Percentiles rank a stretch among this genome's conserved stretches.
Evolutionary conservation across 257 asterid genomes (phyloP).

Genomic region (Solanum chilense): DNA sequence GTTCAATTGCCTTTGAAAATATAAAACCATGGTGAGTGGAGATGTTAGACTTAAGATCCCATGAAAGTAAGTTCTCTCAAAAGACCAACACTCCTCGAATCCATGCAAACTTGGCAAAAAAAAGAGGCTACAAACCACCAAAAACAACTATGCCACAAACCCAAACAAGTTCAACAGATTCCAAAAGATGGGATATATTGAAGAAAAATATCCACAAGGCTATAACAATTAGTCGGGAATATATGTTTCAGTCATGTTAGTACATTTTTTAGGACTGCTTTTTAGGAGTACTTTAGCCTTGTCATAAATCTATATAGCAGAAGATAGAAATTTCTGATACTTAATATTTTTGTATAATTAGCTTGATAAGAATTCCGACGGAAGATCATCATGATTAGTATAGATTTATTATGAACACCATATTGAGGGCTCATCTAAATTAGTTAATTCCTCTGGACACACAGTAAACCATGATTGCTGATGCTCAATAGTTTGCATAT

Average conservation of each 20-base stretch:
- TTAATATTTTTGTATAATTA: not conserved
- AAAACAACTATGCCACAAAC: not conserved
- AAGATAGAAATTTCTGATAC: not conserved
- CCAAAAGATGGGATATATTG: not conserved
- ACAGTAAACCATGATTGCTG: not conserved
- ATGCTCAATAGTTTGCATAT: not conserved
- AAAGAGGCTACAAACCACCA: not conserved
- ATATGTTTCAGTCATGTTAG: not conserved
- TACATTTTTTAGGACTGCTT: not conserved
- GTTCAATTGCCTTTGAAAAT: not conserved
- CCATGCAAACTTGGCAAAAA: not conserved
- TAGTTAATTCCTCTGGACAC: not conserved
- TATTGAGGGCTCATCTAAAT: not conserved
- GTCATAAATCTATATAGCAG: not conserved
- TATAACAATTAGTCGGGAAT: not conserved
- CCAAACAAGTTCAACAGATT: not conserved
- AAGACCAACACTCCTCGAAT: not conserved
- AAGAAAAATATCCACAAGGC: not conserved
- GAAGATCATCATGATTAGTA: not conserved
- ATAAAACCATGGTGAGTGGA: not conserved
- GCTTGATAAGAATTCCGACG: not conserved
- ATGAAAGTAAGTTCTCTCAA: not conserved
- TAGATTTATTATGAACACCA: not conserved
- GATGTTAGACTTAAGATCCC: not conserved
- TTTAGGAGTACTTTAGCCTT: not conserved